phyloP scores from a whole-genome alignment of 352 stramenopile genomes.

The Phytophthora tubulina region DNA sequence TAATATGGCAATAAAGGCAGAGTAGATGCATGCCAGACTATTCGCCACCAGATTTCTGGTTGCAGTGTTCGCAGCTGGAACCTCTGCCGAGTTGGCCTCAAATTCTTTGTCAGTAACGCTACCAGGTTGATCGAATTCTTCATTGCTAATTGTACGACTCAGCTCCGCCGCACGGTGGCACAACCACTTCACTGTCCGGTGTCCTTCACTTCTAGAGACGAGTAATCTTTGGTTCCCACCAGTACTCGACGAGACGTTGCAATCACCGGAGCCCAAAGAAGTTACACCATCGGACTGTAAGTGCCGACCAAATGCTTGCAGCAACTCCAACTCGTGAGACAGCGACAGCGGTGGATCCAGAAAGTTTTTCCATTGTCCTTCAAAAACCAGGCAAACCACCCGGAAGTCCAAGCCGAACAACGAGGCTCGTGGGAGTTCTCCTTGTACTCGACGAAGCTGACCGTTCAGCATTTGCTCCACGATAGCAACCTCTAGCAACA shows the following conservation, averaged over 20 bases:
- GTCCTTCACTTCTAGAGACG: constrained; percentile 53
- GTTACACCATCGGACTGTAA: constrained; percentile 38
- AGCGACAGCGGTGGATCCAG: constrained; percentile 43
- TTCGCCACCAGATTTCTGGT: constrained; percentile 39
- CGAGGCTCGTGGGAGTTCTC: constrained; percentile 45
- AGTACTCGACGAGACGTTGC: constrained; percentile 15
- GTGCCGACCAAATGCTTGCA: constrained; percentile 55
- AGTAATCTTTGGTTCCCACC: constrained; percentile 35
- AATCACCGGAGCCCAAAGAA: constrained; percentile 17
- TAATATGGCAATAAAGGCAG: constrained; percentile 46
- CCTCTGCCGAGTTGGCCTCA: constrained; percentile 20
- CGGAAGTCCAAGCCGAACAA: constrained; percentile 64
- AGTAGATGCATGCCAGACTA: constrained; percentile 54
- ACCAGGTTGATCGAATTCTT: constrained; percentile 39
- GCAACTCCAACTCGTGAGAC: constrained; percentile 58
- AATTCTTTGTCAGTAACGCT: constrained; percentile 30
- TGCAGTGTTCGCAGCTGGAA: constrained; percentile 11
- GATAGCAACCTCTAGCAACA: constrained; percentile 43
- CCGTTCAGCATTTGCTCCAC: constrained; percentile 50
- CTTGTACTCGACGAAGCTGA: constrained; percentile 39
- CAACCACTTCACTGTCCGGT: constrained; percentile 63
- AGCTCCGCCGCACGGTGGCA: constrained; percentile 42
- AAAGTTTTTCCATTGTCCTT: constrained; percentile 51
- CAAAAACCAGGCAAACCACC: constrained; percentile 62
- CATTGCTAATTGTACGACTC: constrained; percentile 36